Evolutionary conservation across 2,329 filamentous ascomycete genomes (phyloP).

Genomic region (Penicillium concentricum): DNA sequence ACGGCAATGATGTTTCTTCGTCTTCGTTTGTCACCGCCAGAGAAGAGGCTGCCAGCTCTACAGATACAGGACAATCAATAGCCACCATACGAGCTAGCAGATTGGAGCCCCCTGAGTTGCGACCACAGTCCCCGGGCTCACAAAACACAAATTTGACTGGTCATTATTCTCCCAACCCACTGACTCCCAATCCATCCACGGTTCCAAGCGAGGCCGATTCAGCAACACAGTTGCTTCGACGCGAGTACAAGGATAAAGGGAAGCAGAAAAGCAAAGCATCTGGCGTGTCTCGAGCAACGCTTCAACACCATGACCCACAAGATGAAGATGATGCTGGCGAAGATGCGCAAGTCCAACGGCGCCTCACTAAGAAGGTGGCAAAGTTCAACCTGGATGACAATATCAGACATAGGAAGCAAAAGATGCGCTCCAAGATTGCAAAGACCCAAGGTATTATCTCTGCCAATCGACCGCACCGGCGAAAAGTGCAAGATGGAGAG

Average conservation of each 20-base stretch:
- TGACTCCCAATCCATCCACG: constrained; percentile 20
- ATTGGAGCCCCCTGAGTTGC: constrained; percentile 2
- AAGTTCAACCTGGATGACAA: constrained; percentile 48
- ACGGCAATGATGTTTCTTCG: constrained; percentile 18
- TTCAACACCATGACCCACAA: constrained; percentile 38
- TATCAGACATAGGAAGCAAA: constrained; percentile 40
- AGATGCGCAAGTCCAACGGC: constrained; percentile 14
- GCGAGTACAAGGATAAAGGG: constrained; percentile 23
- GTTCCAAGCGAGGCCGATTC: constrained; percentile 34
- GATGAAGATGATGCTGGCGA: constrained; percentile 20
- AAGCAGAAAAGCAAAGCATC: constrained; percentile 17
- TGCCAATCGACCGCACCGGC: constrained; percentile 34
- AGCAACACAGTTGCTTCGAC: constrained; percentile 34
- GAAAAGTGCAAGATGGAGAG: constrained; percentile 54
- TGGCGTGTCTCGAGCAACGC: constrained; percentile 16
- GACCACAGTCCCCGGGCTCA: constrained; percentile 7
- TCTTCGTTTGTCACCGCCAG: constrained; percentile 36
- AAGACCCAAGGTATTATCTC: constrained; percentile 38
- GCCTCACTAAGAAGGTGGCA: constrained; percentile 38
- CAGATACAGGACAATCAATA: constrained; percentile 15
- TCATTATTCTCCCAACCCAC: constrained; percentile 20
- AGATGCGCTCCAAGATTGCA: constrained; percentile 39
- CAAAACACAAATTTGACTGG: constrained; percentile 18
- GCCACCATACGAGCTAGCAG: constrained; percentile 12
- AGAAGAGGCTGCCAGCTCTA: constrained; percentile 21